Conservation (phyloP, 148 eudicot species). For the Nepenthes mirabilis region DNA sequence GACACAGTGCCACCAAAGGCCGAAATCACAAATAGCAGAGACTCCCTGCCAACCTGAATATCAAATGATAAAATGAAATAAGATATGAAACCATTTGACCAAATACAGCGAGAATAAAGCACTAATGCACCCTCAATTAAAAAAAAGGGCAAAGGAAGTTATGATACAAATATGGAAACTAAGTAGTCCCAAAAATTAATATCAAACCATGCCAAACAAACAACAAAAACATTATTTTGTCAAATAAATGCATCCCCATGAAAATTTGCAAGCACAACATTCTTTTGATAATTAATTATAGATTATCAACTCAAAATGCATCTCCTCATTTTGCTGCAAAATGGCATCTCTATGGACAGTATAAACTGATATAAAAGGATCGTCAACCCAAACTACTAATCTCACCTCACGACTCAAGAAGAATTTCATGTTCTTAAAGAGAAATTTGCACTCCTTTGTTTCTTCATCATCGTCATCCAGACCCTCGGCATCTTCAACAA, state of each 20-base stretch:
- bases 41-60: conserved; percentile 81
- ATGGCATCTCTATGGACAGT: background rate
- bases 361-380: background rate
- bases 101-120: too few species aligned
- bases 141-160: too few species aligned
- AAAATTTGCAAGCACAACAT: too few species aligned
- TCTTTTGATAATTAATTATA: too few species aligned
- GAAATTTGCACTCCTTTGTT: conserved; percentile 58
- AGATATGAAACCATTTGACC: background rate
- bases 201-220: too few species aligned
- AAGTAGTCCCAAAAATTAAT: too few species aligned
- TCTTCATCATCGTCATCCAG: conserved; percentile 74
- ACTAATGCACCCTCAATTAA: too few species aligned
- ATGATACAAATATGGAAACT: too few species aligned
- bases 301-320: too few species aligned
- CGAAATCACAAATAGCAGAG: conserved; percentile 78
- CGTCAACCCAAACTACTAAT: background rate
- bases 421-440: conserved; percentile 65
- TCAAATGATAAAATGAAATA: background rate
- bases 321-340: too few species aligned
- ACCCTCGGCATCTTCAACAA: conserved; percentile 47
- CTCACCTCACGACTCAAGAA: conserved; percentile 91
- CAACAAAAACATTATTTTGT: too few species aligned
- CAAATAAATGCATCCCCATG: too few species aligned
- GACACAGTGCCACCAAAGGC: conserved; percentile 91